A percentile compares a stretch with the other conserved stretches of the same genome.
phyloP scores from a whole-genome alignment of 345 rosid species.

The Psidium friedrichsthalianum region DNA sequence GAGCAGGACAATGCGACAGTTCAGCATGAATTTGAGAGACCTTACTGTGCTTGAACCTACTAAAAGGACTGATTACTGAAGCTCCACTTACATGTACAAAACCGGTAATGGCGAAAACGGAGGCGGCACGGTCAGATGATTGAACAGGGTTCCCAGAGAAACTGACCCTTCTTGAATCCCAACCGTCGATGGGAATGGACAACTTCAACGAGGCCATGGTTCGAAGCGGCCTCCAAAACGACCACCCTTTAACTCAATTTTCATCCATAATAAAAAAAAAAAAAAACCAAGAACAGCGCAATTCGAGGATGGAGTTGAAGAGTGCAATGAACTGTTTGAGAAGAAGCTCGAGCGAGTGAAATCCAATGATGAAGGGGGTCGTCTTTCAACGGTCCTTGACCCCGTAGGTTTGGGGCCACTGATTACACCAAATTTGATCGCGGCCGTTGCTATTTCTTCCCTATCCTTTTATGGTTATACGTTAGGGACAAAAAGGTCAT shows the following conservation, averaged over 20 bases:
- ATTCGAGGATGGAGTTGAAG: neutral
- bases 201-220: constrained; percentile 47
- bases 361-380: neutral
- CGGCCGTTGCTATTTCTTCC: neutral
- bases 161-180: constrained; percentile 43
- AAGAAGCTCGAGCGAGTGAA: neutral
- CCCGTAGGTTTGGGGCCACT: neutral
- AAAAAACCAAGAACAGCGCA: neutral
- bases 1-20: constrained; percentile 6
- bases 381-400: neutral
- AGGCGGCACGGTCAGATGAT: constrained; percentile 19
- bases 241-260: neutral
- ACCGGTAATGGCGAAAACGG: constrained; percentile 24
- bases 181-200: constrained; percentile 25
- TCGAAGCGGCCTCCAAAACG: neutral
- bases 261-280: neutral
- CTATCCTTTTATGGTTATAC: too few species aligned
- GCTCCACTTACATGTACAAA: constrained; percentile 14
- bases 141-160: constrained; percentile 21
- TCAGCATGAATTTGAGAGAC: constrained; percentile 29
- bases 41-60: constrained; percentile 21
- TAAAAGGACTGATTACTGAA: constrained; percentile 10
- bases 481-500: too few species aligned
- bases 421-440: neutral
- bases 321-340: neutral